Percentiles rank a stretch among this genome's conserved stretches.
These are phyloP conservation scores for Kuraishia capsulata DNA, from an alignment of 805 yeast species.

Conservation along the genomic window DNA sequence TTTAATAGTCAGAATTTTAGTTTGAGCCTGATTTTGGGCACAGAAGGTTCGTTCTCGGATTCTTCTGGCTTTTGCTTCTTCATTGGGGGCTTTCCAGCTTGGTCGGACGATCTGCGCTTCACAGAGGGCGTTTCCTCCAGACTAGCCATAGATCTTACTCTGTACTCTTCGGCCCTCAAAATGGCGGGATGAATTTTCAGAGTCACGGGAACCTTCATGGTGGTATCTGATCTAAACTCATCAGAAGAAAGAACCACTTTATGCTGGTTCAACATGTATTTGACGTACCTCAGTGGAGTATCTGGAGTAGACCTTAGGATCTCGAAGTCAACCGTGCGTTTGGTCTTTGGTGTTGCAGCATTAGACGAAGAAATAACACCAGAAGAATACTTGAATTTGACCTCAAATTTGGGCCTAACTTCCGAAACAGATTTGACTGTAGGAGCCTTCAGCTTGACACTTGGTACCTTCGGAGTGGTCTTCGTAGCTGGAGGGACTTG, in stretches of 20 bases:
- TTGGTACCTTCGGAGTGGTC: neutral
- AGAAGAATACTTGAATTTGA: slow-evolving; percentile 1
- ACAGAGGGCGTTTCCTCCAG: neutral
- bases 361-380: neutral
- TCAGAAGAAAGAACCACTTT: neutral
- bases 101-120: neutral
- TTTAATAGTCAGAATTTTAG: neutral
- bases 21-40: neutral
- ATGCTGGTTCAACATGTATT: neutral
- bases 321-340: neutral
- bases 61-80: neutral
- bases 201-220: neutral
- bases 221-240: neutral
- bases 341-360: too few relatives aligned
- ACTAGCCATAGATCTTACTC: too few relatives aligned
- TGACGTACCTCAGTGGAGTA: slow-evolving; percentile 1
- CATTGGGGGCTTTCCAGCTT: neutral
- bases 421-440: too few relatives aligned
- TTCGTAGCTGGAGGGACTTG: too few relatives aligned
- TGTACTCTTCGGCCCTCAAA: neutral
- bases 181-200: neutral
- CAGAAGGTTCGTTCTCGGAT: neutral
- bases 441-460: neutral
- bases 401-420: neutral
- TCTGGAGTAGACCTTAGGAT: neutral